phyloP scores from a whole-genome alignment of 2,329 filamentous ascomycete genomes.

The Ophiostoma tasmaniense region DNA sequence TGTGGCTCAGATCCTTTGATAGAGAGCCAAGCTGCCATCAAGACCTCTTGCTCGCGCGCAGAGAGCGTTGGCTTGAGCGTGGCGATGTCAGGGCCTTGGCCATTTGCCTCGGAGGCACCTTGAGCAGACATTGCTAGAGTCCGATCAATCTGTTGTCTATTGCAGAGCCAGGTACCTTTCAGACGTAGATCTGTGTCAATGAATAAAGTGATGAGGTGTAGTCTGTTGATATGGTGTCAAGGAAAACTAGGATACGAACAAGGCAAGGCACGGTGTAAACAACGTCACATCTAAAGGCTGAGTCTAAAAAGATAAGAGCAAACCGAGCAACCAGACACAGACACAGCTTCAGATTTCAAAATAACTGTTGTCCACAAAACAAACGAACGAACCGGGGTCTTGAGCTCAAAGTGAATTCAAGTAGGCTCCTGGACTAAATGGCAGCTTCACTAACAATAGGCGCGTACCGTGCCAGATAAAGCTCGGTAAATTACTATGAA shows the following conservation, averaged over 20 bases:
- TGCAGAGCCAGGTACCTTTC: background rate
- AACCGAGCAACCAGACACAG: too few relatives aligned
- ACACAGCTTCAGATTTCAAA: too few relatives aligned
- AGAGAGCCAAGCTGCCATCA: slow-evolving; percentile 18
- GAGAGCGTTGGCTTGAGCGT: slow-evolving; percentile 5
- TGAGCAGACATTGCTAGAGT: background rate
- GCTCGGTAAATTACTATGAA: background rate
- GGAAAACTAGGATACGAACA: background rate
- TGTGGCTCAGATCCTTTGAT: slow-evolving; percentile 19
- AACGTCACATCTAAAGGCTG: background rate
- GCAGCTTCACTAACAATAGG: background rate
- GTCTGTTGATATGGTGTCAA: background rate
- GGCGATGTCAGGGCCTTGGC: background rate
- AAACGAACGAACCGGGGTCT: background rate
- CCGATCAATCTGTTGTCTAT: background rate
- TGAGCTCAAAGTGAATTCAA: background rate
- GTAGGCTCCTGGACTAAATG: background rate
- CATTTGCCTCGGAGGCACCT: background rate
- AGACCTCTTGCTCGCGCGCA: slow-evolving; percentile 17
- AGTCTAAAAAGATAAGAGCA: too few relatives aligned
- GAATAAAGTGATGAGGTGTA: background rate
- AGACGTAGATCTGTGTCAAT: background rate
- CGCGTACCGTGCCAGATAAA: background rate
- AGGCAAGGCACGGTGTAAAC: background rate
- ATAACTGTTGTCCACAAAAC: background rate